These are phyloP conservation scores for Claviceps digitariae DNA, from an alignment of 2,329 filamentous ascomycete genomes.

Conservation along the genomic window DNA sequence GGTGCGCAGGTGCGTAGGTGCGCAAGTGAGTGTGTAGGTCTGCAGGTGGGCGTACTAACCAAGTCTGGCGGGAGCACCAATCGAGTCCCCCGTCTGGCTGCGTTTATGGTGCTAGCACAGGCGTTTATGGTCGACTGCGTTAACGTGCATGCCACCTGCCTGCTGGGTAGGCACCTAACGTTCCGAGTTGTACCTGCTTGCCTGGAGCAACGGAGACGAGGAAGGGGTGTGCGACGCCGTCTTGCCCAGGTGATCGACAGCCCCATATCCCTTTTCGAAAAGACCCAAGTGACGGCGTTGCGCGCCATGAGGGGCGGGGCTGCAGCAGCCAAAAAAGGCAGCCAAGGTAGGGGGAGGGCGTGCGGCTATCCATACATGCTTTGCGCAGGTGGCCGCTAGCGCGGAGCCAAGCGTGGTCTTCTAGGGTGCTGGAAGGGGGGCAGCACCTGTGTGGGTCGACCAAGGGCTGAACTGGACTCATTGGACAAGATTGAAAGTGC, in stretches of 20 bases:
- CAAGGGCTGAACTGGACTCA: background rate
- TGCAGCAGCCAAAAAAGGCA: conserved; percentile 21
- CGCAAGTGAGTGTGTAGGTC: background rate
- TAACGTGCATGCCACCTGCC: background rate
- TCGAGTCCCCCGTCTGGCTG: conserved; percentile 19
- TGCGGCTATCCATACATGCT: background rate
- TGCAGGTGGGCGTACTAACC: conserved; percentile 11
- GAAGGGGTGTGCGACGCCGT: conserved; percentile 31
- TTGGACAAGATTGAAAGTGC: too few relatives aligned
- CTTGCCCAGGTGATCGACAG: conserved; percentile 39
- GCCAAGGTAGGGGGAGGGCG: conserved; percentile 7
- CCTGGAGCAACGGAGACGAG: background rate
- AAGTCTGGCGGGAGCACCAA: conserved; percentile 24
- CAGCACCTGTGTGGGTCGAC: background rate
- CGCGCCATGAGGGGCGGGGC: conserved; percentile 25
- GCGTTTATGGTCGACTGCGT: background rate
- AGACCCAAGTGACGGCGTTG: conserved; percentile 33
- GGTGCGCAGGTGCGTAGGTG: background rate
- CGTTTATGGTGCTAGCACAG: conserved; percentile 10
- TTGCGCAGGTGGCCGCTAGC: conserved; percentile 10
- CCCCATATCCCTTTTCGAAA: conserved; percentile 36
- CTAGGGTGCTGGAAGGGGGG: background rate
- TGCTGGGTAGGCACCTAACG: background rate
- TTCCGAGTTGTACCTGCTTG: background rate
- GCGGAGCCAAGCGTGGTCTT: conserved; percentile 13